These are phyloP conservation scores for Rhodomyrtus psidioides DNA, from an alignment of 441 rosid species.

Conservation along the genomic window DNA sequence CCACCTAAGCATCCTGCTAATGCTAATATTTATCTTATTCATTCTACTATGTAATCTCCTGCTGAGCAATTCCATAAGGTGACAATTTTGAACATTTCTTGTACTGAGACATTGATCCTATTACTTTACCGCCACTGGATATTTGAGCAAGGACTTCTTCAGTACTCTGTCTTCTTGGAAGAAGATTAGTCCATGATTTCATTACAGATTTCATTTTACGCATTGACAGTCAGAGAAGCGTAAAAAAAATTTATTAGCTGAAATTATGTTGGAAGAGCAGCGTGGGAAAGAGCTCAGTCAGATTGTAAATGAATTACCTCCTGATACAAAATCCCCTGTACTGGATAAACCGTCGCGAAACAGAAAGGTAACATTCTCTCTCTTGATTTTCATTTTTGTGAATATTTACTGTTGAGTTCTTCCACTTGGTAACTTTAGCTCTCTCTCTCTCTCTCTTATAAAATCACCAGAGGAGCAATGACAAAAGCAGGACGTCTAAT, in stretches of 20 bases:
- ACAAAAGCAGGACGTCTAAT: conserved; percentile 63
- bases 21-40: not conserved
- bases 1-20: not conserved
- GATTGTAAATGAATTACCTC: conserved; percentile 50
- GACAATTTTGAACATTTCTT: not conserved
- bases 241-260: conserved; percentile 59
- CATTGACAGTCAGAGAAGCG: conserved; percentile 68
- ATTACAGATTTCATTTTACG: conserved; percentile 7
- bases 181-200: not conserved
- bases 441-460: not conserved
- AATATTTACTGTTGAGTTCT: not conserved
- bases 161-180: not conserved
- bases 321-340: conserved; percentile 30
- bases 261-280: conserved; percentile 65
- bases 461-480: conserved; percentile 56
- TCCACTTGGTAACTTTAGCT: not conserved
- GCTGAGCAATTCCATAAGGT: not conserved
- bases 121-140: not conserved
- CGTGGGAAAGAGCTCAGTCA: conserved; percentile 54
- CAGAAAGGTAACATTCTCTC: conserved; percentile 41
- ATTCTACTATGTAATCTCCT: not conserved
- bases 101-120: not conserved
- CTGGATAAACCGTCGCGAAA: conserved; percentile 31
- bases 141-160: not conserved
- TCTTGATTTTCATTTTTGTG: not conserved